phyloP scores from a whole-genome alignment of 73 alveolate genomes.

The Tetrahymena elliotti region DNA sequence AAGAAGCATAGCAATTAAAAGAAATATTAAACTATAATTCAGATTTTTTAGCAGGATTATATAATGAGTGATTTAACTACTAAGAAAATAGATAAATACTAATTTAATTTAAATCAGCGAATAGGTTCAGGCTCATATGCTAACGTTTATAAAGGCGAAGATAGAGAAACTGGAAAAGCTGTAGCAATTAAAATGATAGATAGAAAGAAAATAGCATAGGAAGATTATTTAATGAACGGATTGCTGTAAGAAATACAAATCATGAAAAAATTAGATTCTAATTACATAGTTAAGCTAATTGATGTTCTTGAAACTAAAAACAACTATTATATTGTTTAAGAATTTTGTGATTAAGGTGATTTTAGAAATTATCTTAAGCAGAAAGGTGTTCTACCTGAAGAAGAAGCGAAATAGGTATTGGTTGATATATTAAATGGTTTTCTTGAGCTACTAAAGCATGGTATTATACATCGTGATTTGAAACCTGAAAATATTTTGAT shows the following conservation, averaged over 20 bases:
- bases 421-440: conserved; percentile 29
- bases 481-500: conserved; percentile 33
- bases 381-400: conserved; percentile 11
- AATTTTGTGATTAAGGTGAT: conserved; percentile 39
- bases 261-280: conserved; percentile 20
- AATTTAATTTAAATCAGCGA: neutral
- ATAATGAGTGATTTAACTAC: neutral
- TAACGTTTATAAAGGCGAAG: conserved; percentile 17
- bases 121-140: conserved; percentile 28
- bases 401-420: conserved; percentile 16
- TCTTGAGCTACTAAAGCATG: conserved; percentile 24
- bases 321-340: conserved; percentile 28
- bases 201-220: neutral
- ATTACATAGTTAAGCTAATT: conserved; percentile 17
- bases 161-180: neutral
- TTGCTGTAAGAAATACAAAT: conserved; percentile 20
- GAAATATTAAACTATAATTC: neutral
- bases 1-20: neutral
- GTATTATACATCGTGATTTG: conserved; percentile 41
- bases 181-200: conserved; percentile 39
- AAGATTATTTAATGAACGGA: conserved; percentile 36
- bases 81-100: neutral
- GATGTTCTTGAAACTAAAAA: conserved; percentile 23
- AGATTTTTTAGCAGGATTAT: neutral
- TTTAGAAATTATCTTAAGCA: conserved; percentile 3